phyloP scores from a whole-genome alignment of 441 rosid species.

The Erodium texanum region DNA sequence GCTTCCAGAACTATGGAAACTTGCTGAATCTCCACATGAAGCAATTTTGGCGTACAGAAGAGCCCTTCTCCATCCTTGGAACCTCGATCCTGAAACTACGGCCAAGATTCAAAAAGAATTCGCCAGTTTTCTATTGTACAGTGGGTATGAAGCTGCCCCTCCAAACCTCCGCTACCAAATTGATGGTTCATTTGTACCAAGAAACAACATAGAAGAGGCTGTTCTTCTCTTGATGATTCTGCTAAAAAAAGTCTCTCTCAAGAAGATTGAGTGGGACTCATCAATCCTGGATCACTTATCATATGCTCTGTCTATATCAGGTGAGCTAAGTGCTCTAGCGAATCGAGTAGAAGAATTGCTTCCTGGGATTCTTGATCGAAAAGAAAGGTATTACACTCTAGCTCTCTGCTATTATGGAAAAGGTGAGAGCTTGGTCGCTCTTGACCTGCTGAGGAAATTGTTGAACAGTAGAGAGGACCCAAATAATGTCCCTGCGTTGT shows the following conservation, averaged over 20 bases:
- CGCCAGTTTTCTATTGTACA: slow-evolving; percentile 67
- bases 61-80: slow-evolving; percentile 71
- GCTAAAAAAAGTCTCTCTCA: slow-evolving; percentile 50
- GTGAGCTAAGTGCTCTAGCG: slow-evolving; percentile 52
- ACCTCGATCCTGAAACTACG: slow-evolving; percentile 50
- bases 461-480: slow-evolving; percentile 45
- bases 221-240: slow-evolving; percentile 65
- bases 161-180: slow-evolving; percentile 69
- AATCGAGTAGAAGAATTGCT: slow-evolving; percentile 54
- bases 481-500: slow-evolving; percentile 37
- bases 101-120: slow-evolving; percentile 71
- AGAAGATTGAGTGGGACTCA: slow-evolving; percentile 60
- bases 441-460: slow-evolving; percentile 59
- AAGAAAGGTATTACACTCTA: slow-evolving; percentile 43
- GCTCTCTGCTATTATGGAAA: slow-evolving; percentile 64
- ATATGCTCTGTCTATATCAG: slow-evolving; percentile 60
- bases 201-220: slow-evolving; percentile 73
- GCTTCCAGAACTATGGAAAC: slow-evolving; percentile 87
- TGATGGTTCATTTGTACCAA: slow-evolving; percentile 71
- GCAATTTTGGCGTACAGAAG: slow-evolving; percentile 59
- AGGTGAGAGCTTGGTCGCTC: slow-evolving; percentile 58
- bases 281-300: slow-evolving; percentile 72
- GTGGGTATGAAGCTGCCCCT: slow-evolving; percentile 70
- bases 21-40: slow-evolving; percentile 51
- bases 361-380: slow-evolving; percentile 47